Evolutionary conservation across 768 basidiomycete species (phyloP), one percentile per base, ranked within the genome.

Genomic region (Naganishia vishniacii): DNA sequence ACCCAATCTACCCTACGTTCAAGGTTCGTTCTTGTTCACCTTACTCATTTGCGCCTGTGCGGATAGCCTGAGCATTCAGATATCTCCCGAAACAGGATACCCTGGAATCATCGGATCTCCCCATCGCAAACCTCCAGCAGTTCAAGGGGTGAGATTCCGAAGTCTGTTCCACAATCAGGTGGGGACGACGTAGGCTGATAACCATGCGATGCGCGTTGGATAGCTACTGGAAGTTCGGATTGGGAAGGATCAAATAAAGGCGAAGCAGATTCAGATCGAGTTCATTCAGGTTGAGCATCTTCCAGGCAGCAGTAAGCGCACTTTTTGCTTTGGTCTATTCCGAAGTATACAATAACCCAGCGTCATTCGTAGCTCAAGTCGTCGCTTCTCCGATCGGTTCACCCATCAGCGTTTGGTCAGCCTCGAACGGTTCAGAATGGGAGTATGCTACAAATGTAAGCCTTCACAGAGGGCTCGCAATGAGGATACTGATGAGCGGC

Each of bases 261-360:
- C 89, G 28, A 89, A 91, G 78, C 94, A 89, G 86, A 86, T 97
- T 26, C 84, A 87, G 68, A 85, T 95, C 65, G 91, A 94, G 78
- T 81, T 95, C 74, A 84, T 89, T 69, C 92, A 92, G 80, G 84
- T 93, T 45, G 93, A 97, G 77, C 86, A 83, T 3, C 56, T 75
- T 2, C 74, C 77, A 8, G 58, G 82, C 88, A 48, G 88, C 87
- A 1, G 85, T 85, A 23, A 87, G 64, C 48, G 18, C 20, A 41
- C 59, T 32, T 23, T 20, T 37, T 15, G 34, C 23, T 8, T 8
- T 37, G 53, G 42, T 12, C 20, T 3, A 23, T 41, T 7, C 13
- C 20, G 6, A 26, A n/a, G 26, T 18, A 13, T 68, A n/a, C 67
- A 67, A 18, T 73, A 68, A 40, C 71, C 70, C 26, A 8, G 18